phyloP scores from a whole-genome alignment of 306 rosid genomes.

The Abrus precatorius region DNA sequence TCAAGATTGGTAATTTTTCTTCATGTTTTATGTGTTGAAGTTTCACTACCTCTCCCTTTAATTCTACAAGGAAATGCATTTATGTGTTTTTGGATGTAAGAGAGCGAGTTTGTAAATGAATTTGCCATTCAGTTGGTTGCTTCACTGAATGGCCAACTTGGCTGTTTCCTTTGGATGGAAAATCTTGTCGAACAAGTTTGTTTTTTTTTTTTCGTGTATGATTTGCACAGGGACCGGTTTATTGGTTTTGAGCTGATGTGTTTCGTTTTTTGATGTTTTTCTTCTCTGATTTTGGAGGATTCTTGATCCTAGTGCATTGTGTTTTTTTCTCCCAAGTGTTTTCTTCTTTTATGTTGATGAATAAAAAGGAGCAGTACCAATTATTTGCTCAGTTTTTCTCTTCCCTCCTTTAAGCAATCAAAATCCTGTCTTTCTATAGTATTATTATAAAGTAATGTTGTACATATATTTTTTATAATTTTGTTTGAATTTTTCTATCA shows the following conservation, averaged over 20 bases:
- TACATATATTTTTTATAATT: background rate
- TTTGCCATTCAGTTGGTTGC: slow-evolving; percentile 31
- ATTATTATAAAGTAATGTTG: background rate
- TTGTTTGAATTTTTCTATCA: slow-evolving; percentile 33
- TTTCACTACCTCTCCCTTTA: background rate
- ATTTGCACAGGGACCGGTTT: slow-evolving; percentile 1
- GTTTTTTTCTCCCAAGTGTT: background rate
- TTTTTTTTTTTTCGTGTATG: too few species aligned
- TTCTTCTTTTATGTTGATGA: slow-evolving; percentile 24
- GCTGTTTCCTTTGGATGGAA: slow-evolving; percentile 30
- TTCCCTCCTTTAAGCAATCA: slow-evolving; percentile 23
- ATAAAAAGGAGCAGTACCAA: slow-evolving; percentile 14
- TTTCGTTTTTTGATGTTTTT: slow-evolving; percentile 29
- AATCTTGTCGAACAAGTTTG: too few species aligned
- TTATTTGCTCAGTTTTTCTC: slow-evolving; percentile 26
- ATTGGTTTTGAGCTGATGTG: background rate
- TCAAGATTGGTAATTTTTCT: slow-evolving; percentile 78
- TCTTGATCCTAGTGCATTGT: slow-evolving; percentile 20
- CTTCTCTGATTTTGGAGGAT: slow-evolving; percentile 36
- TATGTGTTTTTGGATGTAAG: slow-evolving; percentile 13
- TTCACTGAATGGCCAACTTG: slow-evolving; percentile 31
- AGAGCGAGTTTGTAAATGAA: background rate
- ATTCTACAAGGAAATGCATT: slow-evolving; percentile 5
- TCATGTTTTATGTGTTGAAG: slow-evolving; percentile 11
- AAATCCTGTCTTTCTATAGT: slow-evolving; percentile 22